phyloP scores from a whole-genome alignment of 495 filamentous ascomycete genomes.

The Lentithecium fluviatile region DNA sequence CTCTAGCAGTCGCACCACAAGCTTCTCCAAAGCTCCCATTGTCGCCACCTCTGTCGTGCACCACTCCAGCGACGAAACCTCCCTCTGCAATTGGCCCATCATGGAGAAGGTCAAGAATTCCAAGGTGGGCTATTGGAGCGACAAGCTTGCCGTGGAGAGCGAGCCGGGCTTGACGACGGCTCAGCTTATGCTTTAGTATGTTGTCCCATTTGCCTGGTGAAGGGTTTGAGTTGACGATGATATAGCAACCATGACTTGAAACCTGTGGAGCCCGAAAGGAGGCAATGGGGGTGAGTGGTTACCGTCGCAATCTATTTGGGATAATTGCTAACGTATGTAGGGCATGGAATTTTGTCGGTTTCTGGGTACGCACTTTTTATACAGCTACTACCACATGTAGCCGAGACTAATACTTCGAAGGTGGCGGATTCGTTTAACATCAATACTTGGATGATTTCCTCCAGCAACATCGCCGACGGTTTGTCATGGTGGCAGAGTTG shows the following conservation, averaged over 20 bases:
- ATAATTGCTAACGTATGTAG: constrained; percentile 56
- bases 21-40: constrained; percentile 8
- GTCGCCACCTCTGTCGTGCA: constrained; percentile 16
- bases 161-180: constrained; percentile 79
- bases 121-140: constrained; percentile 32
- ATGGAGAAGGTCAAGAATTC: constrained; percentile 44
- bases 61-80: constrained; percentile 21
- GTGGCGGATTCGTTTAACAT: constrained; percentile 89
- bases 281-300: no score
- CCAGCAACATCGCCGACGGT: constrained; percentile 72
- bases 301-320: no score
- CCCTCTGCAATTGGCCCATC: constrained; percentile 21
- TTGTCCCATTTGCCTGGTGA: background rate
- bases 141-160: constrained; percentile 65
- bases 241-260: constrained; percentile 74
- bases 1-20: constrained; percentile 5
- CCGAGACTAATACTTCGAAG: constrained; percentile 16
- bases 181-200: constrained; percentile 74
- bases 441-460: constrained; percentile 98
- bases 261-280: constrained; percentile 69
- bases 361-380: constrained; percentile 36
- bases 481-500: constrained; percentile 96
- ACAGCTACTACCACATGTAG: no score
- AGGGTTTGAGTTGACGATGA: constrained; percentile 24
- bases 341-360: constrained; percentile 83